Percentiles rank a stretch among this genome's conserved stretches.
These are phyloP conservation scores for Ilyonectria destructans DNA, from an alignment of 2,329 filamentous ascomycete genomes.

Conservation along the genomic window DNA sequence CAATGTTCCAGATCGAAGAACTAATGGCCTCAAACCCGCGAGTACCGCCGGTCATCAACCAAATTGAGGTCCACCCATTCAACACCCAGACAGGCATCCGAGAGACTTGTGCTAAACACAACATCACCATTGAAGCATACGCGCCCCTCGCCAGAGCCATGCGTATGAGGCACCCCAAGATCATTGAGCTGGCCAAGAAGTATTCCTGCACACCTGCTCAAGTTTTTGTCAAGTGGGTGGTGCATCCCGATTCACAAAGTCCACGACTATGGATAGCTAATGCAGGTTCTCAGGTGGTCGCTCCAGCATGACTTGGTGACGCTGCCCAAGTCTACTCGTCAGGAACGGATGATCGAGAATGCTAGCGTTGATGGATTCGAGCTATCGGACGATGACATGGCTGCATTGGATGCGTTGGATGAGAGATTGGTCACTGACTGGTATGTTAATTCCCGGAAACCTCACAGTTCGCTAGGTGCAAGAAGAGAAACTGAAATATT, in stretches of 20 bases:
- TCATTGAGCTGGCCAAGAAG: constrained; percentile 75
- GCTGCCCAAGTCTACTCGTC: constrained; percentile 80
- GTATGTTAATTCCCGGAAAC: constrained; percentile 48
- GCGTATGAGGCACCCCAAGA: constrained; percentile 78
- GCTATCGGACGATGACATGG: constrained; percentile 76
- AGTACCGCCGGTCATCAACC: constrained; percentile 80
- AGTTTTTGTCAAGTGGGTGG: constrained; percentile 73
- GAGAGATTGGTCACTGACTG: constrained; percentile 82
- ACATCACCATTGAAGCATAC: constrained; percentile 84
- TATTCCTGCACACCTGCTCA: constrained; percentile 82
- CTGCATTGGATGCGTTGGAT: constrained; percentile 75
- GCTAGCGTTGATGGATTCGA: constrained; percentile 73
- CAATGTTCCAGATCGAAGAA: constrained; percentile 72
- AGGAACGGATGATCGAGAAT: constrained; percentile 77
- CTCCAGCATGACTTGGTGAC: constrained; percentile 82
- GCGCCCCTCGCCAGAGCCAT: constrained; percentile 82
- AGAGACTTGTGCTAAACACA: constrained; percentile 75
- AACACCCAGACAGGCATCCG: constrained; percentile 81
- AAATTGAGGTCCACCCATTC: constrained; percentile 88
- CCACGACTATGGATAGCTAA: constrained; percentile 8
- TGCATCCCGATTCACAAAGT: fast-evolving
- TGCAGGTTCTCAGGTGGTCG: constrained; percentile 72
- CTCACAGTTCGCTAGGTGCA: background rate
- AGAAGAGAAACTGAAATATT: constrained; percentile 20
- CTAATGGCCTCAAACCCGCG: constrained; percentile 75